Evolutionary conservation across 169 alveolate species (phyloP), one percentile per base, ranked within the genome.

Genomic region (Plasmodium falciparum): DNA sequence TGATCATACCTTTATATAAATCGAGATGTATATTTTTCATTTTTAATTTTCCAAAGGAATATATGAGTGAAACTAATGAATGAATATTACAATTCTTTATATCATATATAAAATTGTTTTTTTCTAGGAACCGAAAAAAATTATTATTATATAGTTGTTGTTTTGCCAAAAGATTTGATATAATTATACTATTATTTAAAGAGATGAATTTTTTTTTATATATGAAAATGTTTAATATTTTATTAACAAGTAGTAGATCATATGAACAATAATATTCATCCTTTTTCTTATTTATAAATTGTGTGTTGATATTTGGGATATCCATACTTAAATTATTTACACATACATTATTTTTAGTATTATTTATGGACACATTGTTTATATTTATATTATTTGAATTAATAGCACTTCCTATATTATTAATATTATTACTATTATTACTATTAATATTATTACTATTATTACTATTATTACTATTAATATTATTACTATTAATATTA

Each of bases 21-120:
- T 69, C 71, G 12, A 26, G 15, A 49, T 69, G 39, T 7, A 54
- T 4, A 39, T 69, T 80, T 80, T 50, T 67, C 12, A 80, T 73
- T 61, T 80, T 80, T 59, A 80, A 62, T 39, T 80, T 80, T 1
- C 90, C 90, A 47, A 71, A 29, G 0, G 90, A 80, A 72, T 80
- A 69, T n/a, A 80, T 71, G 22, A 80, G 15, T 13, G 85, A 70
- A 7, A 80, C 90, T 13, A 80, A 62, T 6, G 90, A 80, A 59
- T 80, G 90, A 12, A 80, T 80, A 8, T 69, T 66, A 50, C 74
- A 47, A 3, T 80, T 85, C 20, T 45, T 61, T 5, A 80, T 49
- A 1, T 80, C 78, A 11, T 54, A 63, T 49, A 67, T 43, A 39
- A 80, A 80, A 61, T 56, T 80, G 0, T 49, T 54, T 26, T 80